Evolutionary conservation across 495 filamentous ascomycete genomes (phyloP).

Genomic region (Sabuloglossum arenarium): DNA sequence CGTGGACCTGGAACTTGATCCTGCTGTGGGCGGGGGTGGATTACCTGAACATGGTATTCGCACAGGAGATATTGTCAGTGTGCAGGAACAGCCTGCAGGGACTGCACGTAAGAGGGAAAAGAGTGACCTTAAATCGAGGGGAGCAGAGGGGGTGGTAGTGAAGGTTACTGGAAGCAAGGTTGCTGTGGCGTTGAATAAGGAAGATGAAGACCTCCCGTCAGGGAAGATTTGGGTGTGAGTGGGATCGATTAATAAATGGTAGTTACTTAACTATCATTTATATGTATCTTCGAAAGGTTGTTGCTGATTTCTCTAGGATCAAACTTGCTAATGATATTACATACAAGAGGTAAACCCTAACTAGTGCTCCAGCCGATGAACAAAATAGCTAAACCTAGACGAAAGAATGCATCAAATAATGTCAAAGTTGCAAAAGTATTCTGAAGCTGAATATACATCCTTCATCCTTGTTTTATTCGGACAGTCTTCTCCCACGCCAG

Average conservation of each 20-base stretch:
- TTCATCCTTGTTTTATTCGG: conserved; percentile 78
- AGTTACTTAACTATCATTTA: conserved; percentile 9
- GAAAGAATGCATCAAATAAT: conserved; percentile 79
- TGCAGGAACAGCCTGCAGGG: conserved; percentile 51
- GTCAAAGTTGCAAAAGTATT: conserved; percentile 54
- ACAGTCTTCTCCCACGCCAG: conserved; percentile 32
- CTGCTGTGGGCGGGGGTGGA: conserved; percentile 32
- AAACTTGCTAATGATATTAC: conserved; percentile 95
- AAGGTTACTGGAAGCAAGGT: conserved; percentile 35
- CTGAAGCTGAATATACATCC: conserved; percentile 42
- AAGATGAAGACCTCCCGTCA: conserved; percentile 34
- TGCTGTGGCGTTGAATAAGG: conserved; percentile 50
- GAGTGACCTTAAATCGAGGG: conserved; percentile 36
- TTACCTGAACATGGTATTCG: conserved; percentile 69
- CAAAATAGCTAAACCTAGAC: not conserved
- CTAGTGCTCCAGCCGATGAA: not conserved
- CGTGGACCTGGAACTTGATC: conserved; percentile 57
- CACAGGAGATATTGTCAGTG: conserved; percentile 68
- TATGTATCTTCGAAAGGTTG: too few species aligned
- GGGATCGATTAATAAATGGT: not conserved
- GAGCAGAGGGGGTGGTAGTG: conserved; percentile 65
- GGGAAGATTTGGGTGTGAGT: conserved; percentile 44
- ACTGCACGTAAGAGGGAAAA: conserved; percentile 54
- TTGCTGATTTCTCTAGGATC: conserved; percentile 25
- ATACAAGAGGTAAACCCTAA: conserved; percentile 40